These are phyloP conservation scores for Apophysomyces elegans DNA, from an alignment of 371 early-diverging fungal genomes.

Conservation along the genomic window DNA sequence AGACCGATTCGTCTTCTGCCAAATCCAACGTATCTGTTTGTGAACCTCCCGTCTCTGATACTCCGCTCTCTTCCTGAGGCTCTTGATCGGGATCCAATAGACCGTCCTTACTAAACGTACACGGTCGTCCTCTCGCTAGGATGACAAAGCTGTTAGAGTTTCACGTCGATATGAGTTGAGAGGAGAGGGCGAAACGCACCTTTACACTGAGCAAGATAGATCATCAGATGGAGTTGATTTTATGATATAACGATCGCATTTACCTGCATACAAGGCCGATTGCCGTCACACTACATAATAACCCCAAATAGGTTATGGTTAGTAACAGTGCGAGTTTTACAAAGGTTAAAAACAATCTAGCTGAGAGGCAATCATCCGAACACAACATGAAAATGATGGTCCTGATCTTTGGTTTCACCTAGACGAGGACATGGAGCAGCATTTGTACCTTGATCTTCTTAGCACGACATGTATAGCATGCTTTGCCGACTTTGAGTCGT, in stretches of 20 bases:
- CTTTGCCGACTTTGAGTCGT: slow-evolving; percentile 48
- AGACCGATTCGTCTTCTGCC: slow-evolving; percentile 13
- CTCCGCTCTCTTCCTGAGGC: neutral
- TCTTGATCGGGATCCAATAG: slow-evolving; percentile 23
- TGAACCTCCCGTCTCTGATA: neutral
- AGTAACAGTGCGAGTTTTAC: neutral
- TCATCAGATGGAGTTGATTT: neutral
- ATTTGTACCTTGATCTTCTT: slow-evolving; percentile 56
- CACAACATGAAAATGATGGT: neutral
- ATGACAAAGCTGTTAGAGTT: neutral
- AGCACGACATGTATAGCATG: slow-evolving; percentile 51
- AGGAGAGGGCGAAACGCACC: slow-evolving; percentile 10
- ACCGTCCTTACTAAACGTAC: slow-evolving; percentile 35
- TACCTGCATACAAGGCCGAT: slow-evolving; percentile 63
- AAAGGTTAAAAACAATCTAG: neutral
- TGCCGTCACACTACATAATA: slow-evolving; percentile 49
- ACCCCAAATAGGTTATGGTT: neutral
- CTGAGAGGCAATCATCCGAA: neutral
- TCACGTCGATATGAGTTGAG: neutral
- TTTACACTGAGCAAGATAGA: slow-evolving; percentile 18
- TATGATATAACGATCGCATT: neutral
- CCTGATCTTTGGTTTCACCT: neutral
- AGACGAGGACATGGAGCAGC: neutral
- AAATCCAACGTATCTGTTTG: slow-evolving; percentile 10
- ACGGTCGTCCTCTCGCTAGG: slow-evolving; percentile 33